Base-by-base conservation (phyloP, 345 rosid genomes). In the Anacardium occidentale region DNA sequence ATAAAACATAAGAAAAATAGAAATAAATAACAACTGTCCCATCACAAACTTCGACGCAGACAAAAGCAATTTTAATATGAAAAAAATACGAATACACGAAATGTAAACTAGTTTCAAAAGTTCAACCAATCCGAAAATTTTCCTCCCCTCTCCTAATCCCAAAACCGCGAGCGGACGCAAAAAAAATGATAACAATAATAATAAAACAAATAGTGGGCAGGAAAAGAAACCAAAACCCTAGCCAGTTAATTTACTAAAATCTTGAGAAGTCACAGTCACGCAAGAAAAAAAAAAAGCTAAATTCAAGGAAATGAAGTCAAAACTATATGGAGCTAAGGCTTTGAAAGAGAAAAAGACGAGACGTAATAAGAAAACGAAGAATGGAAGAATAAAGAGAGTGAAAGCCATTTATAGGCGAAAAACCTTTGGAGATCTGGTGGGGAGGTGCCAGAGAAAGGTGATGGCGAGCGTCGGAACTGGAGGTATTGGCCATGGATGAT, bases 341-440 rank as follows among this genome's bases (percentile, higher is more conserved):
- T 62, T 34, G 29, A 52, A 26, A 56, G 40, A 59, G 42, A 54
- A 70, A 2, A 2, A 21, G 2, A 7, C 55, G 34, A 3, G 17
- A 56, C 9, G 32, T 40, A 72, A 76, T 75, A 21, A 3, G 10
- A 32, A 51, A 22, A 11, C 15, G 9, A 57, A 18, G 64, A 71
- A 63, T 59, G 56, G 26, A 54, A 50, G 32, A 68, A 68, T 40
- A 45, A 25, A 73, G 10, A 10, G 42, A 12, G 10, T 6, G 14
- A 32, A 10, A 10, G 26, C 50, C 22, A 32, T n/a, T 47, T 7
- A 60, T 26, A 50, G 66, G 67, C 0, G 47, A 66, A 34, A 55
- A 64, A 88, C 97, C 96, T 87, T 86, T 94, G 86, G 89, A 81
- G 94, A 91, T 86, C 88, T 81, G 86, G 80, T 70, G 87, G n/a